Base-by-base conservation (phyloP, 805 yeast genomes). In the Myxozyma geophila region DNA sequence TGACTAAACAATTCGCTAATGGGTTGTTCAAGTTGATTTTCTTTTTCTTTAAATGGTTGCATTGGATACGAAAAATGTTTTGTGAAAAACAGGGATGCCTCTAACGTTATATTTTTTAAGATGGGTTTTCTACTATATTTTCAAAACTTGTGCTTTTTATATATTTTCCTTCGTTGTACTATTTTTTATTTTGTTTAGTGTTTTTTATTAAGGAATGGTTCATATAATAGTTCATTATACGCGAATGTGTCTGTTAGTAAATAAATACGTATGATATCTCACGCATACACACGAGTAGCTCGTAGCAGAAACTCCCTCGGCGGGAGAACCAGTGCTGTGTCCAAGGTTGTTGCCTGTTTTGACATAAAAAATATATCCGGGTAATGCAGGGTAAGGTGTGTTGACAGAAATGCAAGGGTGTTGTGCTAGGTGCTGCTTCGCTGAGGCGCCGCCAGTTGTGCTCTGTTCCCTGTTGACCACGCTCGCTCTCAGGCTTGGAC, bases 1-100 rank as follows among this genome's bases (percentile, higher is more conserved):
- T 75, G 91, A 87, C 78, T 87, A 82, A 81, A 70, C 70, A 19
- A 39, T 44, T 55, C 40, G 19, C 19, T 28, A 28, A 28, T 28
- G 28, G 28, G 28, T 28, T 28, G 28, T 28, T 28, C 5, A 5
- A 44, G 39, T 19, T 28, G 51, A 55, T 46, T n/a, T 28, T 39
- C 7, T 41, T 40, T 54, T n/a, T n/a, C n/a, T n/a, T n/a, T n/a
- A n/a, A 33, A n/a, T 33, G 28, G 12, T 46, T 44, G 21, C 21
- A 48, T 57, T 35, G 54, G 35, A 6, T 47, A 53, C 19, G 47
- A 43, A 43, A 43, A 43, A 2, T 2, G 2, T 28, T 28, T 28
- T 9, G 9, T 36, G 48, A 40, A 17, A 35, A 47, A 23, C 28
- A 47, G 37, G 15, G n/a, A 19, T 28, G 47, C 12, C 36, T 13